A percentile compares a stretch with the other conserved stretches of the same genome.
Conservation (phyloP, 805 yeast species). For the Monosporozyma servazzii region DNA sequence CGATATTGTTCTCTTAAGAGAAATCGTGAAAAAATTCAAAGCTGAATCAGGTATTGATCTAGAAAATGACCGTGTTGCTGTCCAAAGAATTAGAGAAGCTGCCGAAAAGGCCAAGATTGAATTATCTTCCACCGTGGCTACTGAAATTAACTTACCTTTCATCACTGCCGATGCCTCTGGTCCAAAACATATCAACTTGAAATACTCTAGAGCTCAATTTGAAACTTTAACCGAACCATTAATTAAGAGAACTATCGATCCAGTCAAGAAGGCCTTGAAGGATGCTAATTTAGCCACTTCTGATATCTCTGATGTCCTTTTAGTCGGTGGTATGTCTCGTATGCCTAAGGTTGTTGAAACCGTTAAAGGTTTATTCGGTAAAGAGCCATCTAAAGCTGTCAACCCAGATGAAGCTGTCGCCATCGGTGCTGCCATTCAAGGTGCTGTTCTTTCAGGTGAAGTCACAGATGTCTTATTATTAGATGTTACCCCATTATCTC, state of each 20-base stretch:
- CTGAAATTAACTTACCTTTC: constrained; percentile 68
- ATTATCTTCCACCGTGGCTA: constrained; percentile 56
- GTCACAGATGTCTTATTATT: constrained; percentile 83
- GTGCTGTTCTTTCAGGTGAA: constrained; percentile 92
- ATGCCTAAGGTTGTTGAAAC: constrained; percentile 74
- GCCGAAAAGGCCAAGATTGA: constrained; percentile 78
- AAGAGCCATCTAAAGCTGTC: constrained; percentile 81
- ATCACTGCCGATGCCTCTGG: constrained; percentile 74
- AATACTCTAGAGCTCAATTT: constrained; percentile 61
- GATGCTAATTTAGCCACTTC: constrained; percentile 61
- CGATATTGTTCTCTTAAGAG: constrained; percentile 78
- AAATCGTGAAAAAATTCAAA: constrained; percentile 72
- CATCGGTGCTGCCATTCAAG: constrained; percentile 96
- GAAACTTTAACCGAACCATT: constrained; percentile 61
- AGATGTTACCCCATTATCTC: constrained; percentile 78
- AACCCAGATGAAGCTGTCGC: constrained; percentile 95
- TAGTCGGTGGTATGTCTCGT: constrained; percentile 86
- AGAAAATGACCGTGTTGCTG: constrained; percentile 50
- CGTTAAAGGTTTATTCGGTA: constrained; percentile 65
- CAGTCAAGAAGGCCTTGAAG: constrained; percentile 66
- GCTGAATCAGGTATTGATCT: constrained; percentile 56
- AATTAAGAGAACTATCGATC: constrained; percentile 63
- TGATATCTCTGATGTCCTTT: constrained; percentile 65
- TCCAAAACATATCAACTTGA: constrained; percentile 58
- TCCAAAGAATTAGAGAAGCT: constrained; percentile 78